Conservation (phyloP, 2,329 filamentous ascomycete genomes). For the Lanzia echinophila region DNA sequence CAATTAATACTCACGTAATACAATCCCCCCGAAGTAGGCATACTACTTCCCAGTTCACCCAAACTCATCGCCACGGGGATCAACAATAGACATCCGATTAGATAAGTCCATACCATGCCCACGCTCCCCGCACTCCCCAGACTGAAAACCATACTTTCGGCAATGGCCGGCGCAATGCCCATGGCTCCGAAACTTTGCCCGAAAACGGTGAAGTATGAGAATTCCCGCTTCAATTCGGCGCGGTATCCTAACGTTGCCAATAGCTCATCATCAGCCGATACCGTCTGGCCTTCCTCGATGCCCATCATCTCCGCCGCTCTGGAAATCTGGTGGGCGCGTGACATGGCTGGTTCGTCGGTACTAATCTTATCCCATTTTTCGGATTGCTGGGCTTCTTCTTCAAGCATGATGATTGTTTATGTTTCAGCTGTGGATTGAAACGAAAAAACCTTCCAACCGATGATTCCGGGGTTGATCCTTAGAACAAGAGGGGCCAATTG, state of each 20-base stretch:
- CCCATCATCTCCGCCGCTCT: slow-evolving; percentile 2
- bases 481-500: no score
- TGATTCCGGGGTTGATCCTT: no score
- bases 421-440: neutral
- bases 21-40: slow-evolving; percentile 29
- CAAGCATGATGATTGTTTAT: neutral
- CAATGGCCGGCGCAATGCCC: slow-evolving; percentile 30
- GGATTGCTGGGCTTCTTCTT: neutral
- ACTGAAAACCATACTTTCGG: slow-evolving; percentile 28
- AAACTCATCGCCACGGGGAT: slow-evolving; percentile 29
- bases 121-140: slow-evolving; percentile 26
- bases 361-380: neutral
- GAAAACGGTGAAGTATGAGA: slow-evolving; percentile 29
- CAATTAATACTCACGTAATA: slow-evolving; percentile 23
- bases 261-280: slow-evolving; percentile 24
- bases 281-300: slow-evolving; percentile 12
- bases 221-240: slow-evolving; percentile 29
- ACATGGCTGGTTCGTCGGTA: neutral
- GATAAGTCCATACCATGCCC: slow-evolving; percentile 30
- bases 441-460: no score
- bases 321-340: neutral
- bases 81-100: slow-evolving; percentile 26
- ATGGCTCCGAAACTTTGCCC: slow-evolving; percentile 30
- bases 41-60: slow-evolving; percentile 28
- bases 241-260: slow-evolving; percentile 27